Base-by-base conservation (phyloP, 163 green algal genomes). In the Prototheca wickerhamii region DNA sequence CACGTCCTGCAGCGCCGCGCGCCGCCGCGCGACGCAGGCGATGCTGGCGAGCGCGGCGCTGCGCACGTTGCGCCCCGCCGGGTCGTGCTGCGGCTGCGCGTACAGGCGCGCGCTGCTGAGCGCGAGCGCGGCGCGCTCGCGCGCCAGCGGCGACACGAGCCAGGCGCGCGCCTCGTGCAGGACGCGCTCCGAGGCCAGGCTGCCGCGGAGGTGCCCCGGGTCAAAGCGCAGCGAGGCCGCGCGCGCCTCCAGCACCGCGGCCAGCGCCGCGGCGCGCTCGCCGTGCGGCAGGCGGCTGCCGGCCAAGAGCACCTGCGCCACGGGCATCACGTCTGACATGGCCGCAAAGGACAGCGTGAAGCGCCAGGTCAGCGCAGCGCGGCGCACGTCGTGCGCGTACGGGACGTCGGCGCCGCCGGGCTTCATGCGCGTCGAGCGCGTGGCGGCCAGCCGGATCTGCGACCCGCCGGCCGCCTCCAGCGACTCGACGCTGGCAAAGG, bases 81-180 rank as follows among this genome's bases (percentile, higher is more conserved):
- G 72, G 67, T 87, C 85, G 76, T 92, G 82, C 50, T 91, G 77
- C 2, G 89, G 89, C 75, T 96, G 90, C 71, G 96, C 96, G 82
- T 98, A 98, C 2, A 98, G 43, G 1, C 87, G 73, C 37, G 62
- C 26, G 43, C 87, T 63, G 0, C 83, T 95, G 32, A 97, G 60
- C n/a, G 88, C 87, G 69, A 98, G 71, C 4, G 81, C 73, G 23
- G 91, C 89, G 0, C 76, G 75, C 78, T 96, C 79, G 17, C 80
- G 64, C 32, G 92, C 75, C 44, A 98, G 81, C 4, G 91, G 89
- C n/a, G 72, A 86, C 21, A 90, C 70, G 66, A 84, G 73, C 33
- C 68, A 58, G 1, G 79, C 86, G 6, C 76, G 60, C 44, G 66
- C 67, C 58, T 89, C 73, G 40, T 75, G 72, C 42, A 77, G 23